phyloP scores from a whole-genome alignment of 1,284 basidiomycete genomes.

The Papiliotrema flavescens region DNA sequence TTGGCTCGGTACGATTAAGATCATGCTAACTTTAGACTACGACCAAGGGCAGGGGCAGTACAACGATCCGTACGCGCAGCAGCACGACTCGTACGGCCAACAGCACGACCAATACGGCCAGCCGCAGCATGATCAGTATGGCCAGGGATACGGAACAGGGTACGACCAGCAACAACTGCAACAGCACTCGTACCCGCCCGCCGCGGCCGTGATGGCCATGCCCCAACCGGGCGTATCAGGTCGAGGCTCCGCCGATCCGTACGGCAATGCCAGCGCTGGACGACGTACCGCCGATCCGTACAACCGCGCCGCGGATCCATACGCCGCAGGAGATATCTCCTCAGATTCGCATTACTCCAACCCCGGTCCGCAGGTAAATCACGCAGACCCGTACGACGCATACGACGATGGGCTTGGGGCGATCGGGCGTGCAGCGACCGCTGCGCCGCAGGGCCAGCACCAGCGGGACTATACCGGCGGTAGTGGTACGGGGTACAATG shows the following conservation, averaged over 20 bases:
- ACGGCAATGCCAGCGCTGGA: conserved; percentile 5
- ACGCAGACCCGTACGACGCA: conserved; percentile 17
- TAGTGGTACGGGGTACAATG: conserved; percentile 1
- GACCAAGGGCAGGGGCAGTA: conserved; percentile 10
- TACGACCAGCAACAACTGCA: conserved; percentile 6
- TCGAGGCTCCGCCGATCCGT: conserved; percentile 9
- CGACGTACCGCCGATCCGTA: conserved; percentile 11
- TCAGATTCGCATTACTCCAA: conserved; percentile 14
- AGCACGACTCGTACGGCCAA: conserved; percentile 18
- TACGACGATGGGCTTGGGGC: conserved; percentile 26
- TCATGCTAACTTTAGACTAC: background rate
- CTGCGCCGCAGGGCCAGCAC: conserved; percentile 4
- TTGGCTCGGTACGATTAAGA: background rate
- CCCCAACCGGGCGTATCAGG: conserved; percentile 1
- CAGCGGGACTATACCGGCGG: conserved; percentile 13
- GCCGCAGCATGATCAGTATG: too few relatives aligned
- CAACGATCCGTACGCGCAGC: conserved; percentile 2
- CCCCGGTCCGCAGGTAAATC: conserved; percentile 12
- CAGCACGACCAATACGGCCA: conserved; percentile 6
- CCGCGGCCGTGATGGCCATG: background rate
- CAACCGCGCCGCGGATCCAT: conserved; percentile 10
- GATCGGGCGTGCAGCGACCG: conserved; percentile 22
- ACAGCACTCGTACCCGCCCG: conserved; percentile 2
- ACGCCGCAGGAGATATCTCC: conserved; percentile 7
- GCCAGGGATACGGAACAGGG: conserved; percentile 6